Base-by-base conservation (phyloP, 208 protist genomes). In the Crithidia expoeki region DNA sequence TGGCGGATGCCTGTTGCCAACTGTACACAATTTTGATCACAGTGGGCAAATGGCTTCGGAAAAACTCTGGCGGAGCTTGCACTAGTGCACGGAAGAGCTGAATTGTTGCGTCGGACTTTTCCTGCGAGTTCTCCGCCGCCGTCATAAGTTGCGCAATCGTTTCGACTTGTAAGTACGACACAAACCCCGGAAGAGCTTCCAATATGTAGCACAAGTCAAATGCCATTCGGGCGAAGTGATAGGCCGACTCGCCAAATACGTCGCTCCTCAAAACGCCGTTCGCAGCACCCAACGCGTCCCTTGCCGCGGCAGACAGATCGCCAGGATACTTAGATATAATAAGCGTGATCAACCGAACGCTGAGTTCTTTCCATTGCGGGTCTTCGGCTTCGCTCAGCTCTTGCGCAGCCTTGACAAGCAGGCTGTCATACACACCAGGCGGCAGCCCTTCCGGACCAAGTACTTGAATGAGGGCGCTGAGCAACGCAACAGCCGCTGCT, bases 71-170 rank as follows among this genome's bases (percentile, higher is more conserved):
- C 28, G 62, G 36, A 16, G 64, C 38, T n/a, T 75, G 73, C 5
- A 56, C 49, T 2, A 92, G 57, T 49, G 85, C 86, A 42, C 83
- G 74, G 33, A 80, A 78, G n/a, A 93, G 50, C 27, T 76, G 68
- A 71, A 86, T 85, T 28, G 90, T 95, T 27, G 90, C 88, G 50
- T 89, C 79, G 1, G 90, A 92, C 64, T 95, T 95, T 21, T 85
- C 81, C 12, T 82, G 60, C 38, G 76, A 68, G 57, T 95, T 92
- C 16, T 80, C 78, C 16, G 76, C 63, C 55, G 81, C 79, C 30
- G 87, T 67, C 68, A 95, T 83, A 19, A 95, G 80, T 65, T 79
- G 56, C 33, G 73, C 58, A 36, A 93, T 62, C 14, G 78, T 72
- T 32, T 86, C 76, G 17, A 90, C 76, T 34, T 79, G 81, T 25